Percentiles rank a stretch among this genome's conserved stretches.
Conservation (phyloP, 2,329 filamentous ascomycete genomes). For the Alternaria arborescens region DNA sequence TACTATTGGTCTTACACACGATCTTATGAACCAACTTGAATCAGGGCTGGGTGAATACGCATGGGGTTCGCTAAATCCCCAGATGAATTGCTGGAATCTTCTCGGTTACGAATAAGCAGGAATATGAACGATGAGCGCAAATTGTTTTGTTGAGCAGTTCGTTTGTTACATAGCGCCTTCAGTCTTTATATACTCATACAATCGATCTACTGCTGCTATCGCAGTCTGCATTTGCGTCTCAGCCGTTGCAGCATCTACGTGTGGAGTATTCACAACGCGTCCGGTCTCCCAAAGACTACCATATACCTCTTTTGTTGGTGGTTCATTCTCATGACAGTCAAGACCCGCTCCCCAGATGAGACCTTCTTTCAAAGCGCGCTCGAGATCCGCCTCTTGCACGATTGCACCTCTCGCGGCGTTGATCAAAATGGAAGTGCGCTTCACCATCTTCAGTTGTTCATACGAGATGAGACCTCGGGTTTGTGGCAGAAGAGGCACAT, state of each 20-base stretch:
- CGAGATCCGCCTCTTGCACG: constrained; percentile 59
- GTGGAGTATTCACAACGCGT: constrained; percentile 60
- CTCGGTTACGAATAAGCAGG: not conserved
- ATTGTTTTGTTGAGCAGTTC: not conserved
- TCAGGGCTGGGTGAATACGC: constrained; percentile 46
- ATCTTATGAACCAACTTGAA: constrained; percentile 37
- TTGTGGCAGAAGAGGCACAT: constrained; percentile 29
- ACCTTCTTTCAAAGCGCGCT: constrained; percentile 52
- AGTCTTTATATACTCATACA: constrained; percentile 22
- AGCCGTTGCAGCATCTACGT: constrained; percentile 58
- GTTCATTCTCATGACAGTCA: constrained; percentile 60
- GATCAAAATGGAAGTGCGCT: constrained; percentile 53
- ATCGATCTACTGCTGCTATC: constrained; percentile 46
- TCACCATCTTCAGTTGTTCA: constrained; percentile 54
- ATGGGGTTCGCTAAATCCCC: constrained; percentile 30
- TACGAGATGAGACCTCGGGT: constrained; percentile 43
- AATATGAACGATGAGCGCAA: not conserved
- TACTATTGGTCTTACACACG: constrained; percentile 20
- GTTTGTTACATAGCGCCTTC: not conserved
- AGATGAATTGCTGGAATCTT: not conserved
- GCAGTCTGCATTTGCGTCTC: constrained; percentile 51
- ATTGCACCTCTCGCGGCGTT: constrained; percentile 60
- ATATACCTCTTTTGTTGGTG: constrained; percentile 52
- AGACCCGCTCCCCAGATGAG: constrained; percentile 58
- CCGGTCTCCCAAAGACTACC: constrained; percentile 53